Base-by-base conservation (phyloP, 768 basidiomycete genomes). In the Leccinellum albellum region DNA sequence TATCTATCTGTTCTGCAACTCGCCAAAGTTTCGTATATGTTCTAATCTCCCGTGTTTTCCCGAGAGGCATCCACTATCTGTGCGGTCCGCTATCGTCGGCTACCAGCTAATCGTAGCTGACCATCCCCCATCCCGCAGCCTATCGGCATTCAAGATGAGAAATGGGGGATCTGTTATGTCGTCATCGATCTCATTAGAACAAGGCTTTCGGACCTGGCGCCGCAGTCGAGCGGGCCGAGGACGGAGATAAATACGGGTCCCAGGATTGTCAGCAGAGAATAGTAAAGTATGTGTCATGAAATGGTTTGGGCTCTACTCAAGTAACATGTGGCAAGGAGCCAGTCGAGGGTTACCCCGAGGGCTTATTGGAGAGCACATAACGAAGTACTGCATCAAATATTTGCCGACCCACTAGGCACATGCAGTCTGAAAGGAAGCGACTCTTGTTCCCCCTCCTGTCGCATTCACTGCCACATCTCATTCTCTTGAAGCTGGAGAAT, bases 191-290 rank as follows among this genome's bases (percentile, higher is more conserved):
- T 40, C n/a, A 40, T n/a, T 9, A 42, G 48, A 98, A 98, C 76
- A 86, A 80, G 64, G 93, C 95, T 0, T 98, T 98, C 65, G 94
- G 96, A 12, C 95, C 95, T 20, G 96, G 96, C 6, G 94, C 37
- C n/a, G 37, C 37, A 40, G 37, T 40, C 35, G 17, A 35, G n/a
- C n/a, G n/a, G n/a, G 96, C 96, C 96, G 1, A 82, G 96, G 14
- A 87, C 89, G 48, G 91, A 96, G 73, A 94, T 91, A 6, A 90
- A 93, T 62, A 89, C 98, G 9, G 84, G 88, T 0, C 88, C 89
- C 3, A 89, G 83, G 68, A 79, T 95, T 51, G 94, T 98, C 42
- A 93, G 90, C 65, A 76, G 96, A 51, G 96, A 98, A 70, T 98
- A 96, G 17, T 37, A 37, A n/a, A n/a, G 35, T 37, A n/a, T n/a